Conservation (phyloP, 345 rosid species). For the Geranium rotundifolium region DNA sequence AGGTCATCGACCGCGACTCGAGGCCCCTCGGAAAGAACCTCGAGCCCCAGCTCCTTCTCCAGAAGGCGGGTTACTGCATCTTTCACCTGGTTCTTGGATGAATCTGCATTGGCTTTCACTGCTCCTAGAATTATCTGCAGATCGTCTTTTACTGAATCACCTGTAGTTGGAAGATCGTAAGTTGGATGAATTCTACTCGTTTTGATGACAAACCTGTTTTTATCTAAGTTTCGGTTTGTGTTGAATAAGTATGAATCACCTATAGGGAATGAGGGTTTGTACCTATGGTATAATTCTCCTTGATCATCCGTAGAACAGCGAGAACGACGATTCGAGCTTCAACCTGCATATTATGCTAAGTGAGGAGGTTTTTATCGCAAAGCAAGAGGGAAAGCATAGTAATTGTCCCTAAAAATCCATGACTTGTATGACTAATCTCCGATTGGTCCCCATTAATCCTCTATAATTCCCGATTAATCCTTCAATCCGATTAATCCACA, state of each 20-base stretch:
- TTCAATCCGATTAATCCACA: no score
- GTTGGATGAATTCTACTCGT: not conserved
- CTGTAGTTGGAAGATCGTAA: conserved; percentile 26
- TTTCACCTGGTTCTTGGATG: conserved; percentile 31
- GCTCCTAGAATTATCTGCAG: conserved; percentile 57
- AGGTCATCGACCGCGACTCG: conserved; percentile 4
- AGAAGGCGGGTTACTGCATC: conserved; percentile 45
- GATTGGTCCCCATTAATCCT: no score
- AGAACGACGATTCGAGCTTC: conserved; percentile 89
- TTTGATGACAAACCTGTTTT: not conserved
- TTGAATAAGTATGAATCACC: not conserved
- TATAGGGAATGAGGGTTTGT: not conserved
- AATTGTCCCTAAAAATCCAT: not conserved
- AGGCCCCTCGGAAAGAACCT: conserved; percentile 35
- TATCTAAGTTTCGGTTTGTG: not conserved
- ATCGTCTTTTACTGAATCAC: conserved; percentile 55
- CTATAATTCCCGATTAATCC: no score
- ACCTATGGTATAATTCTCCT: conserved; percentile 66
- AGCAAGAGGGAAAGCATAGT: not conserved
- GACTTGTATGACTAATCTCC: no score
- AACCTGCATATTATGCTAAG: conserved; percentile 37
- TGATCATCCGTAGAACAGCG: conserved; percentile 79
- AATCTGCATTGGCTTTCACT: conserved; percentile 16
- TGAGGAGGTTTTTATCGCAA: conserved; percentile 9
- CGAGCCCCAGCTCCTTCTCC: conserved; percentile 56